A percentile compares a stretch with the other conserved stretches of the same genome.
phyloP scores from a whole-genome alignment of 2,329 filamentous ascomycete genomes.

The Colletotrichum melonis region DNA sequence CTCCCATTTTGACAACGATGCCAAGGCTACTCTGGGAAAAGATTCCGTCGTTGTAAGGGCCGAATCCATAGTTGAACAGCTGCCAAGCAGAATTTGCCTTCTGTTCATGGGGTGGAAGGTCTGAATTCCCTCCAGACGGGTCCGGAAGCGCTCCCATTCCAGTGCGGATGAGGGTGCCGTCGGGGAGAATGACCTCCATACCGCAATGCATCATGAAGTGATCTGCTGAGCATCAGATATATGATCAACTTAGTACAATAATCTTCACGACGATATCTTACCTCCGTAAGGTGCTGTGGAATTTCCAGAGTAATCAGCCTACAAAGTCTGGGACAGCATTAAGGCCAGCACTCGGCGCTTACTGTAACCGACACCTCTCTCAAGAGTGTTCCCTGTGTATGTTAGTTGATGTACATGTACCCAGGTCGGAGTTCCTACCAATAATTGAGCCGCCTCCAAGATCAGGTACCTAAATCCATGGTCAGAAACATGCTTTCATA shows the following conservation, averaged over 20 bases:
- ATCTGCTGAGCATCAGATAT: constrained; percentile 37
- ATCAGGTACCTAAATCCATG: constrained; percentile 42
- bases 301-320: too few relatives aligned
- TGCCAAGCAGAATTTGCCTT: constrained; percentile 53
- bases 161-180: constrained; percentile 41
- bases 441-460: constrained; percentile 55
- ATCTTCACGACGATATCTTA: too few relatives aligned
- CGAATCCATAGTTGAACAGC: constrained; percentile 53
- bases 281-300: too few relatives aligned
- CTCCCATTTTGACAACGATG: constrained; percentile 64
- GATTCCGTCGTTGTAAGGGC: constrained; percentile 51
- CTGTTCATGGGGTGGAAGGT: constrained; percentile 34
- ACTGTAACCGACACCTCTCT: constrained; percentile 45
- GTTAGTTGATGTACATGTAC: too few relatives aligned
- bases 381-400: constrained; percentile 52
- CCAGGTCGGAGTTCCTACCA: too few relatives aligned
- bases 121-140: neutral
- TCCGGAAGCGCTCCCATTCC: constrained; percentile 47
- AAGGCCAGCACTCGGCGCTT: too few relatives aligned
- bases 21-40: constrained; percentile 63
- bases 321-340: too few relatives aligned
- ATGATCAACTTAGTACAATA: too few relatives aligned
- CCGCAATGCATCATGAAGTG: constrained; percentile 55
- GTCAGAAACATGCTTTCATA: too few relatives aligned
- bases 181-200: constrained; percentile 55